These are phyloP conservation scores for Penicillium cosmopolitanum DNA, from an alignment of 495 filamentous ascomycete genomes.

Conservation along the genomic window DNA sequence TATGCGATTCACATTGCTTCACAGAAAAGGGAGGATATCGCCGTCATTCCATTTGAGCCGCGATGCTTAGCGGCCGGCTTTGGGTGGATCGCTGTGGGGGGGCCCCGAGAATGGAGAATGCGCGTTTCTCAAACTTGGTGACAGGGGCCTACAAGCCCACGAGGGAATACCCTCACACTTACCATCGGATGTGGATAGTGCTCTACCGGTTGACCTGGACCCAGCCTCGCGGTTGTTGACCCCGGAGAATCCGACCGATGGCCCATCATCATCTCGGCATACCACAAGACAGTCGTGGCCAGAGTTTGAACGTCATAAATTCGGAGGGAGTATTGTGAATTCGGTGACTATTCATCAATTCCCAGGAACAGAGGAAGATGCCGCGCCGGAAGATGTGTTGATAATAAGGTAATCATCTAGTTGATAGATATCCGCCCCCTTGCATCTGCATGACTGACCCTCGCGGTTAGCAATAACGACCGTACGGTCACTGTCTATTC, in stretches of 20 bases:
- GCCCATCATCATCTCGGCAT: slow-evolving; percentile 36
- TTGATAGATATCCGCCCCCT: not conserved
- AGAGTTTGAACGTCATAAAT: slow-evolving; percentile 54
- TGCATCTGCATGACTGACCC: slow-evolving; percentile 6
- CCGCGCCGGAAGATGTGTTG: slow-evolving; percentile 62
- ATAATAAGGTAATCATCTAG: slow-evolving; percentile 58
- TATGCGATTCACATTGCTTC: slow-evolving; percentile 73
- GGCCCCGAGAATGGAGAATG: slow-evolving; percentile 83
- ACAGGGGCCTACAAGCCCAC: slow-evolving; percentile 32
- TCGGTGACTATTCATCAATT: slow-evolving; percentile 70
- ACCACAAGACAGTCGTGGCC: slow-evolving; percentile 38
- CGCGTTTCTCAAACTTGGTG: slow-evolving; percentile 69
- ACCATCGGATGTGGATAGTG: slow-evolving; percentile 60
- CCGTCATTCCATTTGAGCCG: slow-evolving; percentile 77
- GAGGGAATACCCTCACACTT: slow-evolving; percentile 38
- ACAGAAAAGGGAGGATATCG: slow-evolving; percentile 73
- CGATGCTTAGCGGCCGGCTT: slow-evolving; percentile 81
- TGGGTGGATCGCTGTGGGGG: slow-evolving; percentile 86
- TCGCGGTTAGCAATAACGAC: slow-evolving; percentile 79
- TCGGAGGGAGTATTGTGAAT: slow-evolving; percentile 67
- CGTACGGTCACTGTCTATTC: slow-evolving; percentile 79
- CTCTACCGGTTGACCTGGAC: slow-evolving; percentile 61
- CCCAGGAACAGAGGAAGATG: slow-evolving; percentile 47
- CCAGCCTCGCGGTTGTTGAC: slow-evolving; percentile 34
- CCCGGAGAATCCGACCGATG: slow-evolving; percentile 26